These are phyloP conservation scores for Xylariomycetidae sp. DNA, from an alignment of 2,329 filamentous ascomycete genomes.

Conservation along the genomic window DNA sequence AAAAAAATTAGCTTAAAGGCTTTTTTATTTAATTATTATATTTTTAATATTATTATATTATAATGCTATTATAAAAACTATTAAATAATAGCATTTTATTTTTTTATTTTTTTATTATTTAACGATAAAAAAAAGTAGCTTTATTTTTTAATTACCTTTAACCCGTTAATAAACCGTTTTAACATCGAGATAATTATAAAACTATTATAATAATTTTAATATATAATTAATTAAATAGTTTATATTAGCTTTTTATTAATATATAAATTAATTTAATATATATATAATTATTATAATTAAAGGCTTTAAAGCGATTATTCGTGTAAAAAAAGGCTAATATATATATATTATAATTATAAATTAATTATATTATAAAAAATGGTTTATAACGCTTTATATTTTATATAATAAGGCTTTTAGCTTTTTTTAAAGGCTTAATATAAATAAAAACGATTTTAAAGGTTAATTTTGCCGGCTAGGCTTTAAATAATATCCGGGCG, in stretches of 20 bases:
- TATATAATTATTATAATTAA: background rate
- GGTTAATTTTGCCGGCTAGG: background rate
- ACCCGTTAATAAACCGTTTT: background rate
- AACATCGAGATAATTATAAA: background rate
- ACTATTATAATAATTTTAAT: background rate
- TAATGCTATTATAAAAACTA: background rate
- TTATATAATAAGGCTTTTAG: background rate
- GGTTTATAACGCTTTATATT: slow-evolving; percentile 1
- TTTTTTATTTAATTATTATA: slow-evolving; percentile 1
- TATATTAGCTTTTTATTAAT: background rate
- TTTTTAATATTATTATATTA: background rate
- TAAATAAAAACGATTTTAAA: background rate
- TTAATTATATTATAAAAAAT: slow-evolving; percentile 1
- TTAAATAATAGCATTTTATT: background rate
- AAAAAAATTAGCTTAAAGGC: slow-evolving; percentile 2
- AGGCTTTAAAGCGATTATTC: too few relatives aligned
- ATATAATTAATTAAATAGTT: background rate
- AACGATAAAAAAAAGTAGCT: background rate
- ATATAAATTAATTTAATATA: background rate
- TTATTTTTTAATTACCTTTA: background rate
- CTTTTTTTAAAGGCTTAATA: background rate
- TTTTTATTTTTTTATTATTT: background rate
- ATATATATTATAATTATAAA: slow-evolving; percentile 1
- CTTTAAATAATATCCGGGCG: background rate
- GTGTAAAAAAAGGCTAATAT: background rate